Evolutionary conservation across 2,329 filamentous ascomycete genomes (phyloP).

Genomic region (Ophiostoma novo-ulmi): DNA sequence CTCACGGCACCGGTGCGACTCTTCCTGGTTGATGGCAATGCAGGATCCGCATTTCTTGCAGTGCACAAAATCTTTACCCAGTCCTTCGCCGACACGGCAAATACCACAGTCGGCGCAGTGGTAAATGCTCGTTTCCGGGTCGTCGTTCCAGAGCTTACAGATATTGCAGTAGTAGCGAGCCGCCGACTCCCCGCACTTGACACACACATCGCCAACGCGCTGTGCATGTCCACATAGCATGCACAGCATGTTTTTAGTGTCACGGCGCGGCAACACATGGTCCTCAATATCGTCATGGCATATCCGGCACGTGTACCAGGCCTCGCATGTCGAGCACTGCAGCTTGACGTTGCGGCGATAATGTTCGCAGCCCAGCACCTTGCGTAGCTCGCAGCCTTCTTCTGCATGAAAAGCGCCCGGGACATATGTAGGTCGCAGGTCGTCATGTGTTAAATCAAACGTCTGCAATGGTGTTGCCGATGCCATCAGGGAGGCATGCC

Average conservation of each 20-base stretch:
- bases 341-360: conserved; percentile 95
- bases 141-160: conserved; percentile 97
- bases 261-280: conserved; percentile 71
- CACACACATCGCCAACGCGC: conserved; percentile 70
- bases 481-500: conserved; percentile 41
- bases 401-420: conserved; percentile 36
- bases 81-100: conserved; percentile 79
- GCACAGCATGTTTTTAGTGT: conserved; percentile 93
- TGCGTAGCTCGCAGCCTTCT: conserved; percentile 31
- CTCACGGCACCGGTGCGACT: conserved; percentile 88
- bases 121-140: conserved; percentile 85
- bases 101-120: conserved; percentile 96
- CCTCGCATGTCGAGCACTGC: conserved; percentile 82
- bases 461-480: conserved; percentile 37
- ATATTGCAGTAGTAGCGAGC: conserved; percentile 90
- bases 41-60: conserved; percentile 97
- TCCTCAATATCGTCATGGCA: conserved; percentile 84
- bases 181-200: conserved; percentile 67
- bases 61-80: conserved; percentile 96
- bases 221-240: conserved; percentile 91
- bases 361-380: conserved; percentile 73
- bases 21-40: conserved; percentile 80
- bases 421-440: conserved; percentile 63
- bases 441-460: conserved; percentile 53
- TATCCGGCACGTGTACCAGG: conserved; percentile 92